A percentile compares a stretch with the other conserved stretches of the same genome.
phyloP scores from a whole-genome alignment of 495 filamentous ascomycete species.

The Lasiosphaeria hispida region DNA sequence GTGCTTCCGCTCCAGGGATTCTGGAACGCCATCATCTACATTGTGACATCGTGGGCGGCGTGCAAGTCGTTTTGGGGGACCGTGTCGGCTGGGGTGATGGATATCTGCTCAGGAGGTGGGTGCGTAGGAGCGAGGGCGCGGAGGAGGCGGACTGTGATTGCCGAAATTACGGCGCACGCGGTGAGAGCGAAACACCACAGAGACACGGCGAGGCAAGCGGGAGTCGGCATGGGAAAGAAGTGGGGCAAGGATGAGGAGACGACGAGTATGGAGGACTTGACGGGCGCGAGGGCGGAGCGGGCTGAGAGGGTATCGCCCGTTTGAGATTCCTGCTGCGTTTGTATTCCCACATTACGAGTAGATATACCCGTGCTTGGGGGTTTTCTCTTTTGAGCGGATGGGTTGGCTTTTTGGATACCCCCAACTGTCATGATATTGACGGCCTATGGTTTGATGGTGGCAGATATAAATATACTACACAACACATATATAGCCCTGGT shows the following conservation, averaged over 20 bases:
- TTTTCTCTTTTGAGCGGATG: too few relatives aligned
- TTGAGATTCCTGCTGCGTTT: neutral
- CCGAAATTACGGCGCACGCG: conserved; percentile 11
- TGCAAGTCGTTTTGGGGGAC: conserved; percentile 36
- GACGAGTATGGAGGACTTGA: conserved; percentile 24
- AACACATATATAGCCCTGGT: too few relatives aligned
- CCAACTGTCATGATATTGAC: too few relatives aligned
- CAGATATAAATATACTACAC: too few relatives aligned
- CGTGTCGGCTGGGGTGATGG: neutral
- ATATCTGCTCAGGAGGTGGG: neutral
- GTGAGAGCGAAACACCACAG: neutral
- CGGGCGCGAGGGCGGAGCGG: conserved; percentile 9
- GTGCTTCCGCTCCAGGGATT: conserved; percentile 83
- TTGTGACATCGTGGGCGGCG: conserved; percentile 57
- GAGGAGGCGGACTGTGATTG: conserved; percentile 4
- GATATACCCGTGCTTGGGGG: too few relatives aligned
- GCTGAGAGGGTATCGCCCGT: conserved; percentile 12
- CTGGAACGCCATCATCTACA: conserved; percentile 82
- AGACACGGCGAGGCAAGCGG: neutral
- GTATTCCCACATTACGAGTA: too few relatives aligned
- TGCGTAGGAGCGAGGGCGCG: neutral
- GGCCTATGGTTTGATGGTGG: too few relatives aligned
- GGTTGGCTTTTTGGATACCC: too few relatives aligned
- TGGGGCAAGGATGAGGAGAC: conserved; percentile 17
- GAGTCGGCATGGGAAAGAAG: neutral